Conservation (phyloP, 805 yeast species). For the Saturnispora dispora region DNA sequence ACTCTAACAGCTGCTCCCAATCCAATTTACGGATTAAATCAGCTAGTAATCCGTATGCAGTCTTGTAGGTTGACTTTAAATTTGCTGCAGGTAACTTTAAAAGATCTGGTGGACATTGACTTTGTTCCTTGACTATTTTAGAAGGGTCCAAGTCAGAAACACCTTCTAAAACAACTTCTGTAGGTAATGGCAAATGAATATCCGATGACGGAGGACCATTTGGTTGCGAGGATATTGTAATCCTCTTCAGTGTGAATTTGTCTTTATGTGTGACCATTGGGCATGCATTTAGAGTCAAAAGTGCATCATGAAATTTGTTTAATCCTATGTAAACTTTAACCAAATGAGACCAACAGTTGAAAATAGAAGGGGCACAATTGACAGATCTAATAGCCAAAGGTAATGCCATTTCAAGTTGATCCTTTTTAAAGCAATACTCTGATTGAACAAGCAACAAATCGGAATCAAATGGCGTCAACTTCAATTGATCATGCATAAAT, state of each 20-base stretch:
- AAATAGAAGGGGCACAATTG: constrained; percentile 65
- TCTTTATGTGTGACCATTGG: constrained; percentile 76
- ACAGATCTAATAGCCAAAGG: constrained; percentile 56
- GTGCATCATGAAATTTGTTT: constrained; percentile 62
- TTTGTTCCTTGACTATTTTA: constrained; percentile 59
- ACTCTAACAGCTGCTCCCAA: constrained; percentile 57
- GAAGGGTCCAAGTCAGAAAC: constrained; percentile 59
- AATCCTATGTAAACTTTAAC: constrained; percentile 54
- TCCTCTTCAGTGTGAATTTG: constrained; percentile 50
- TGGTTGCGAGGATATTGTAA: constrained; percentile 15
- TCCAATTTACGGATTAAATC: constrained; percentile 59
- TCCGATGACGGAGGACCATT: constrained; percentile 43
- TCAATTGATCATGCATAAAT: constrained; percentile 38
- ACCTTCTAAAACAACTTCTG: constrained; percentile 61
- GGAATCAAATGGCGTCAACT: constrained; percentile 39
- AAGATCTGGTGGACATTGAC: constrained; percentile 43
- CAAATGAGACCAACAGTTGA: constrained; percentile 62
- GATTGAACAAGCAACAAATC: constrained; percentile 48
- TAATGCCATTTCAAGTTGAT: constrained; percentile 46
- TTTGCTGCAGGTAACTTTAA: constrained; percentile 60
- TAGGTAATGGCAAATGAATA: constrained; percentile 68
- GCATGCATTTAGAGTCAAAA: constrained; percentile 65
- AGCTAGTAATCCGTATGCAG: constrained; percentile 52
- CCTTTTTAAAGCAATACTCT: constrained; percentile 45
- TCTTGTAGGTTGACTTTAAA: constrained; percentile 48